Conservation (phyloP, 805 yeast genomes). For the Candida caryicola region DNA sequence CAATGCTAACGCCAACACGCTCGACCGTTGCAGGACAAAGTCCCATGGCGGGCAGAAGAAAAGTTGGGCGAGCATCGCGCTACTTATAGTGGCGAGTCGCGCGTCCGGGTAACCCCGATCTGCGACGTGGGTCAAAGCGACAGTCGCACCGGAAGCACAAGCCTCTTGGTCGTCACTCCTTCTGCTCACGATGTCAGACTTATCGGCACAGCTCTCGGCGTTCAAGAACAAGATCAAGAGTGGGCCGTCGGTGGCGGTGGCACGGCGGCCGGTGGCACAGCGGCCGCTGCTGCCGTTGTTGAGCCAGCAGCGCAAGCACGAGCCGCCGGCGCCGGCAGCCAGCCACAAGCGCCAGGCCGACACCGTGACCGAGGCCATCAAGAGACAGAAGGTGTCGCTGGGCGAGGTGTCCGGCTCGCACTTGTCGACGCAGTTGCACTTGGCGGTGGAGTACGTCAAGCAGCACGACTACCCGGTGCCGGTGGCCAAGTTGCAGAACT, state of each 20-base stretch:
- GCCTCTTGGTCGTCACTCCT: too few relatives aligned
- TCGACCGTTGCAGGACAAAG: slow-evolving; percentile 2
- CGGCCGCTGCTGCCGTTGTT: slow-evolving; percentile 13
- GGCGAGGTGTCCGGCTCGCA: slow-evolving; percentile 51
- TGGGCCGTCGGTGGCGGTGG: slow-evolving; percentile 41
- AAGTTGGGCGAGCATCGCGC: background rate
- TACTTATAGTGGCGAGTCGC: background rate
- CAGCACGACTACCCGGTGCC: slow-evolving; percentile 66
- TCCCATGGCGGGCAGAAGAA: background rate
- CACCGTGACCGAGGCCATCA: slow-evolving; percentile 31
- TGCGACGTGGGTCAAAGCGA: too few relatives aligned
- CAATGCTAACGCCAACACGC: slow-evolving; percentile 23
- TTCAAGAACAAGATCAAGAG: slow-evolving; percentile 44
- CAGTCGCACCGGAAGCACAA: too few relatives aligned
- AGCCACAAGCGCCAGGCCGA: slow-evolving; percentile 20
- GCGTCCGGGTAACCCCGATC: background rate
- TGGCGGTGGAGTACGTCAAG: slow-evolving; percentile 90
- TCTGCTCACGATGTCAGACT: slow-evolving; percentile 25
- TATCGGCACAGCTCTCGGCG: slow-evolving; percentile 45
- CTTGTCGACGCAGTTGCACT: slow-evolving; percentile 79
- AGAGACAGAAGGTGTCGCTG: slow-evolving; percentile 29
- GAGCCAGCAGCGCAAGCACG: slow-evolving; percentile 1
- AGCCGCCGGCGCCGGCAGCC: too few relatives aligned
- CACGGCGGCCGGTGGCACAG: slow-evolving; percentile 24
- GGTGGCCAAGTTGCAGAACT: slow-evolving; percentile 61